These are phyloP conservation scores for Endothia cerciana DNA, from an alignment of 2,329 filamentous ascomycete genomes.

Conservation along the genomic window DNA sequence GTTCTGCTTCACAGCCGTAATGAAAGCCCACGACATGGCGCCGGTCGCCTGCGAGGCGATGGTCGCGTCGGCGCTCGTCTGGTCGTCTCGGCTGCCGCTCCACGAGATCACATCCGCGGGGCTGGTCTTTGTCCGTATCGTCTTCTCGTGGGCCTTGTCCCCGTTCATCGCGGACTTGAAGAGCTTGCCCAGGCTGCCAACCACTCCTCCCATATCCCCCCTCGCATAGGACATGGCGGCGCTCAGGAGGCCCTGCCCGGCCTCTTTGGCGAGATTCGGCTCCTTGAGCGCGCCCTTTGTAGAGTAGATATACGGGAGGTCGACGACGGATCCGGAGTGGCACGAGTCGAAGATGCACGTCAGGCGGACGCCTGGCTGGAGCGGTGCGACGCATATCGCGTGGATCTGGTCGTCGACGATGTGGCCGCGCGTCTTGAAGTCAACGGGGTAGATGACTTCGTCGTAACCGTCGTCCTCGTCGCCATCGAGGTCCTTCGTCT, in stretches of 20 bases:
- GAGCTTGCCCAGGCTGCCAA: conserved; percentile 77
- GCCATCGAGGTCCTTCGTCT: conserved; percentile 73
- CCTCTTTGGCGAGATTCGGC: conserved; percentile 80
- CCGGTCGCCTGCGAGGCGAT: conserved; percentile 90
- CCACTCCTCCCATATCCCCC: conserved; percentile 82
- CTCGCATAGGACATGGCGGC: conserved; percentile 79
- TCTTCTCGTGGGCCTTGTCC: conserved; percentile 77
- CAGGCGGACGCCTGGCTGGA: conserved; percentile 81
- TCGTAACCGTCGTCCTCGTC: conserved; percentile 80
- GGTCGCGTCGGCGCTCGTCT: conserved; percentile 91
- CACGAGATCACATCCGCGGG: conserved; percentile 97
- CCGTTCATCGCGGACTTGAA: conserved; percentile 85
- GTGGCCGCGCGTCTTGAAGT: conserved; percentile 70
- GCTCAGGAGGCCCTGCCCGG: conserved; percentile 71
- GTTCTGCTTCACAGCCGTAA: conserved; percentile 86
- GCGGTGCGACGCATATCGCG: conserved; percentile 72
- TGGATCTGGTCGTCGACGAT: conserved; percentile 83
- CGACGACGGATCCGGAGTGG: conserved; percentile 75
- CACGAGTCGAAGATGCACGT: conserved; percentile 84
- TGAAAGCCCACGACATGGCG: conserved; percentile 98
- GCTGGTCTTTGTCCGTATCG: conserved; percentile 86
- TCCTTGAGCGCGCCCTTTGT: conserved; percentile 81
- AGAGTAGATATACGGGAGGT: conserved; percentile 79
- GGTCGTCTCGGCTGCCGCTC: conserved; percentile 93
- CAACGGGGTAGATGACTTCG: conserved; percentile 79